Percentiles rank a stretch among this genome's conserved stretches.
Conservation (phyloP, 2,329 filamentous ascomycete species). For the Exserohilum rostratum region DNA sequence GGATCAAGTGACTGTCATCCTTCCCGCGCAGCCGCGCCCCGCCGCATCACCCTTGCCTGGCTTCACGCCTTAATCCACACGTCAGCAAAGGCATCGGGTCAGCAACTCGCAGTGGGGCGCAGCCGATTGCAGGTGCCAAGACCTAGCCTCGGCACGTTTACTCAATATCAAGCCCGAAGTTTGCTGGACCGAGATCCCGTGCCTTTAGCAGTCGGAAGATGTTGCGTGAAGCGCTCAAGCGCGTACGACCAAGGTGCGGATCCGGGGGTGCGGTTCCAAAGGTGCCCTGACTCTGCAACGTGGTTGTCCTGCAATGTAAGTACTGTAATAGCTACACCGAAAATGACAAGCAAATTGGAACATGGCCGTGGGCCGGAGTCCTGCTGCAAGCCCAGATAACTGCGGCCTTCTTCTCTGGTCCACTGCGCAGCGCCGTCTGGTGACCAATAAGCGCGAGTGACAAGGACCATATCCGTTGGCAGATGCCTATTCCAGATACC, state of each 20-base stretch:
- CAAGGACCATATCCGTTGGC: not conserved
- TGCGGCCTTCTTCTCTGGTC: not conserved
- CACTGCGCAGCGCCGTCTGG: not conserved
- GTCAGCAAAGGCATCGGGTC: constrained; percentile 28
- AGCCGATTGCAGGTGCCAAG: constrained; percentile 10
- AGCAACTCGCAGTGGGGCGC: constrained; percentile 39
- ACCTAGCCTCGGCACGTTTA: not conserved
- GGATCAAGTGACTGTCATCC: constrained; percentile 39
- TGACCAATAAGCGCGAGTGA: not conserved
- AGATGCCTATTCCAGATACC: constrained; percentile 1
- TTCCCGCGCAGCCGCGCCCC: constrained; percentile 41
- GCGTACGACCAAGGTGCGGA: not conserved
- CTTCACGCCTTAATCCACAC: constrained; percentile 24
- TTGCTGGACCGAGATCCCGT: constrained; percentile 8
- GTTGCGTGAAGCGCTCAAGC: not conserved
- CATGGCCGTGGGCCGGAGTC: not conserved
- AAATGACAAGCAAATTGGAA: not conserved
- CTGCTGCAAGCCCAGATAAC: not conserved
- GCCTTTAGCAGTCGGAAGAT: not conserved
- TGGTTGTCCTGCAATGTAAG: not conserved
- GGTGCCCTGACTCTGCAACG: constrained; percentile 5
- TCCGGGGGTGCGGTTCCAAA: constrained; percentile 7
- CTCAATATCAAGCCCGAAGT: constrained; percentile 1
- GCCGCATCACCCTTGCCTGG: constrained; percentile 28
- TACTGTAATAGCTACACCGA: not conserved